Base-by-base conservation (phyloP, 352 stramenopile species). In the Elongisporangium anandrum region DNA sequence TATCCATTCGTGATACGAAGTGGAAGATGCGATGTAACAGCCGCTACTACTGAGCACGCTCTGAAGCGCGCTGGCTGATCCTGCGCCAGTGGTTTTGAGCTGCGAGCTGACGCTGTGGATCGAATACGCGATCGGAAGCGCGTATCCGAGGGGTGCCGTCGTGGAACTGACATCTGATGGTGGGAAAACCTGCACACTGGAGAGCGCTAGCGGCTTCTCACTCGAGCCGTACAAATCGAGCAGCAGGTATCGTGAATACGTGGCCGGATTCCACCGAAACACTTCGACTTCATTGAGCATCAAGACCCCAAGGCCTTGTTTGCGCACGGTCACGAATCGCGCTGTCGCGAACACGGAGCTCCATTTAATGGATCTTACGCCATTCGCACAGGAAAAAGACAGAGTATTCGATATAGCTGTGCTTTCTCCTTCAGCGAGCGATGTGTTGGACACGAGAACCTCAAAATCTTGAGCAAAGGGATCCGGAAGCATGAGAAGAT, bases 281-380 rank as follows among this genome's bases (percentile, higher is more conserved):
- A 90, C 75, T 45, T 87, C 67, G 2, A 90, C 77, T 66, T 90
- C 81, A 21, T 88, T 87, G 24, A 90, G 68, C 81, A 90, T 90
- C 19, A 90, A 61, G 0, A 77, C 61, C 0, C 64, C 63, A 0
- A 23, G 16, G 1, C 74, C 75, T 20, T 52, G 59, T 16, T 75
- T 84, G 8, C 64, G 58, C 0, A 90, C 69, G 0, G 72, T 82
- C 22, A 88, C 72, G 56, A 79, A 90, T 4, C 73, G 65, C 34
- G 65, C 79, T 52, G 59, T 75, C 1, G 68, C 61, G 56, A 84
- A 87, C 0, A 75, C 61, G 4, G 72, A 52, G 0, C 26, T 24
- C 77, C 79, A 90, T 8, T 34, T 21, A 2, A 81, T 41, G 0
- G 74, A 85, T 3, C 54, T 41, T 4, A 68, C 61, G 20, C 70